Evolutionary conservation across 2,329 filamentous ascomycete species (phyloP), one percentile per base, ranked within the genome.

Genomic region (Pyrenochaeta sp.): DNA sequence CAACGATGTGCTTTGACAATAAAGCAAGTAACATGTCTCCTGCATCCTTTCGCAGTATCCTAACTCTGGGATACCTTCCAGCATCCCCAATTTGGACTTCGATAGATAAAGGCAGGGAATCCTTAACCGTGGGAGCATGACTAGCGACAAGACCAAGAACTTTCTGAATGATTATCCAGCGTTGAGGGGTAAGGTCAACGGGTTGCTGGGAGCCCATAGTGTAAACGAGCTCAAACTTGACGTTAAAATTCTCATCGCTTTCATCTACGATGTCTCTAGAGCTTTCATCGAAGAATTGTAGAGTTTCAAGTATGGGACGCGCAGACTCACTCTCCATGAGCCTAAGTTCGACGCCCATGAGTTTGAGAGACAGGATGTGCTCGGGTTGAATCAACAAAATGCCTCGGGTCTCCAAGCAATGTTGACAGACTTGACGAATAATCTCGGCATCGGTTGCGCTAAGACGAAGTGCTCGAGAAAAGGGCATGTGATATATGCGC

Each of bases 321-420:
- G 81, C 81, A 3, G 79, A 22, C 0, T 44, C 22, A 0, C 66
- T 25, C 1, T 77, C 71, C 15, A 64, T 65, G 1, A 84, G 65
- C 0, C 80, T 65, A 3, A 70, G 78, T 55, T 90, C 86, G 0
- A 88, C 68, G 0, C 84, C 85, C 79, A 89, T 86, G 0, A 91
- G 77, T 61, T 88, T 82, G 47, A 90, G 85, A 0, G 88, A 91
- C 0, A 91, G 71, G 0, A 90, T 68, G 55, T 90, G 85, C 62
- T 90, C 88, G 0, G 88, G 88, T 36, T 90, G 86, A 0, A 86
- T 77, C 0, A 91, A 73, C 0, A 91, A 64, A 0, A 91, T 75
- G 0, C 87, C 87, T 0, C 85, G 80, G 0, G 71, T 68, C 0
- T 57, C n/a, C 63, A 80, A 81, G 48, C 86, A 90, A 8, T 83